These are phyloP conservation scores for Murraya paniculata DNA, from an alignment of 345 rosid genomes.

Conservation along the genomic window DNA sequence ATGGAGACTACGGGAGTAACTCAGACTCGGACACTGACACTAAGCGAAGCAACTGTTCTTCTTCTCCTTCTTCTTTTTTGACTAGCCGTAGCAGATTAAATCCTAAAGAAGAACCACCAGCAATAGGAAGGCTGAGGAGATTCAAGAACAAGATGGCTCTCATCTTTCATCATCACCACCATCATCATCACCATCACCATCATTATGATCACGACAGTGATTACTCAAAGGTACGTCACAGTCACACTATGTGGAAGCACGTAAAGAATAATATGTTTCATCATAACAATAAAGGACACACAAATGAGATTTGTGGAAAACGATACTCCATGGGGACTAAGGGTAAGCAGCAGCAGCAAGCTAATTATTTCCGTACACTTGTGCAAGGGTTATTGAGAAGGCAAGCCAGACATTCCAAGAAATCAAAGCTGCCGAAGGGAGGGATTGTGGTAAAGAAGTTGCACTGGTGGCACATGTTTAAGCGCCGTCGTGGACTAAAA, in stretches of 20 bases:
- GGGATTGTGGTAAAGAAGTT: conserved; percentile 6
- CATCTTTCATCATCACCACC: conserved; percentile 66
- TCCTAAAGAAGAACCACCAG: conserved; percentile 16
- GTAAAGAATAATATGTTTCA: conserved; percentile 24
- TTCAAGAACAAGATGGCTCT: conserved; percentile 59
- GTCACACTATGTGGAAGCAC: conserved; percentile 40
- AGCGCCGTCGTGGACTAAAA: conserved; percentile 36
- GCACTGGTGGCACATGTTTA: conserved; percentile 43
- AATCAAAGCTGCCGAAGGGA: conserved; percentile 16
- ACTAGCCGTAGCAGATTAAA: conserved; percentile 13
- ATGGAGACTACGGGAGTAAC: too few species aligned
- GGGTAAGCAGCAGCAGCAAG: neutral
- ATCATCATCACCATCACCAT: conserved; percentile 45
- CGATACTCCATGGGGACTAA: neutral
- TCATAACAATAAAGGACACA: conserved; percentile 9
- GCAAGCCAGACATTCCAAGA: conserved; percentile 45
- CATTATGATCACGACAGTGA: neutral
- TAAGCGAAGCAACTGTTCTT: neutral
- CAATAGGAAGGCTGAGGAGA: conserved; percentile 43
- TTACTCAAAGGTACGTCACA: neutral
- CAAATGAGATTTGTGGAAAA: conserved; percentile 14
- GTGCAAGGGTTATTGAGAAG: conserved; percentile 42
- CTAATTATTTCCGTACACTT: conserved; percentile 43
- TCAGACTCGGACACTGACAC: neutral
- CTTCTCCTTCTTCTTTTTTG: too few species aligned